Percentiles rank a stretch among this genome's conserved stretches.
phyloP scores from a whole-genome alignment of 2,329 filamentous ascomycete species.

The Tolypocladium ophioglossoides region DNA sequence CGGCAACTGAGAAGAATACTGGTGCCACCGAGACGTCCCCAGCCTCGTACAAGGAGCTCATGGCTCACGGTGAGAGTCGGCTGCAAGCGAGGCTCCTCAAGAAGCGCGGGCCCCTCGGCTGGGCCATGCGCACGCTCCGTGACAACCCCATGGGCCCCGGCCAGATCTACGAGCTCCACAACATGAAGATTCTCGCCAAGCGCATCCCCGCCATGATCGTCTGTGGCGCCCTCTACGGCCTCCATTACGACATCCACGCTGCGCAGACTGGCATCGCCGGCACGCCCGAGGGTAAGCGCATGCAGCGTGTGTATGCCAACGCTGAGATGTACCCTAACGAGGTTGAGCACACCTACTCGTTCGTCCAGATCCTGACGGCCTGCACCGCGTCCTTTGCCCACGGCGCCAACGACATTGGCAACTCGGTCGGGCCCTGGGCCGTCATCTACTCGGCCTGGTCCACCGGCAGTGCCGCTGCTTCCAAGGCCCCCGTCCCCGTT shows the following conservation, averaged over 20 bases:
- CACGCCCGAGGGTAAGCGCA: slow-evolving; percentile 11
- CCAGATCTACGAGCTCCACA: slow-evolving; percentile 63
- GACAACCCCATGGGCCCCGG: slow-evolving; percentile 64
- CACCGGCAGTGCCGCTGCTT: slow-evolving; percentile 47
- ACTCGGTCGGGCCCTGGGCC: slow-evolving; percentile 60
- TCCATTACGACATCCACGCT: slow-evolving; percentile 70
- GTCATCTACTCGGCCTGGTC: slow-evolving; percentile 59
- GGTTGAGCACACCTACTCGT: slow-evolving; percentile 59
- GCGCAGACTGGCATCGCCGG: slow-evolving; percentile 9
- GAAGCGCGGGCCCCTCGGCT: slow-evolving; percentile 59
- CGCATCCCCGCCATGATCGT: slow-evolving; percentile 60
- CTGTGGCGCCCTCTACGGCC: slow-evolving; percentile 56
- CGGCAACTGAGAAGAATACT: slow-evolving; percentile 32
- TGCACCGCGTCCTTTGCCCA: slow-evolving; percentile 66
- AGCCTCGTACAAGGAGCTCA: slow-evolving; percentile 48
- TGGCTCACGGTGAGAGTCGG: slow-evolving; percentile 42
- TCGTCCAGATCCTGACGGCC: slow-evolving; percentile 55
- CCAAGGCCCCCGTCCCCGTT: slow-evolving; percentile 56
- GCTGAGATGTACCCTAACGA: slow-evolving; percentile 59
- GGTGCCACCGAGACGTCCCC: slow-evolving; percentile 35
- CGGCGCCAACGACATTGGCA: slow-evolving; percentile 68
- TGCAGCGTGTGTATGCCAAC: slow-evolving; percentile 48
- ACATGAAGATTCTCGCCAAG: slow-evolving; percentile 51
- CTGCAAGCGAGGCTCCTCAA: slow-evolving; percentile 36
- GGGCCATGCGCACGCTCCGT: slow-evolving; percentile 70